phyloP scores from a whole-genome alignment of 352 stramenopile species.

The Globisporangium apiculatum region DNA sequence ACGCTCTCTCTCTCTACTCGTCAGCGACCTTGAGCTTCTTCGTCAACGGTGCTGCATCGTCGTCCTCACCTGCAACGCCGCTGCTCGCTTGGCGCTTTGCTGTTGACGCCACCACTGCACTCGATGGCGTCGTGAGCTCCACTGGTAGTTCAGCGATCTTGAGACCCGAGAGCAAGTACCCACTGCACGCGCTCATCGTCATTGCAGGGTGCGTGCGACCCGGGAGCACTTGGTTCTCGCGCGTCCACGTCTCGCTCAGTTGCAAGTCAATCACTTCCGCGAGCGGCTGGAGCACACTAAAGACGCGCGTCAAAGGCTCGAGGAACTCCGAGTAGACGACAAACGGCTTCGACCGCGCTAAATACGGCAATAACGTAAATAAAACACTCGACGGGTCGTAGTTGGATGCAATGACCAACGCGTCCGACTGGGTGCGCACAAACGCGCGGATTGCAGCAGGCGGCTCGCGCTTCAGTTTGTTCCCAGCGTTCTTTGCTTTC shows the following conservation, averaged over 20 bases:
- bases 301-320: constrained; percentile 87
- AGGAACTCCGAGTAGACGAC: constrained; percentile 95
- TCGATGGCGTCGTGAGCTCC: not conserved
- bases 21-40: constrained; percentile 17
- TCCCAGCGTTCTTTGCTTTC: constrained; percentile 52
- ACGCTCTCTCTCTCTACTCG: not conserved
- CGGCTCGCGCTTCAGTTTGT: constrained; percentile 77
- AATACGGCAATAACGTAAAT: constrained; percentile 84
- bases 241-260: constrained; percentile 93
- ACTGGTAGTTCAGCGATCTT: constrained; percentile 63
- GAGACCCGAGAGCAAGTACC: constrained; percentile 92
- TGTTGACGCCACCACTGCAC: not conserved
- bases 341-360: constrained; percentile 90
- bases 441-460: constrained; percentile 60
- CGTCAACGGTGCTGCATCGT: not conserved
- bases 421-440: constrained; percentile 66
- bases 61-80: not conserved
- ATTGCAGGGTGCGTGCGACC: constrained; percentile 94
- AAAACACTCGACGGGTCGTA: constrained; percentile 88
- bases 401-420: constrained; percentile 86
- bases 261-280: constrained; percentile 90
- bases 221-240: constrained; percentile 92
- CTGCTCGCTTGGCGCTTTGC: not conserved
- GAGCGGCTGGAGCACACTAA: constrained; percentile 86
- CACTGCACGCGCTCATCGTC: constrained; percentile 95